phyloP scores from a whole-genome alignment of 768 basidiomycete species.

The Terana coerulea region DNA sequence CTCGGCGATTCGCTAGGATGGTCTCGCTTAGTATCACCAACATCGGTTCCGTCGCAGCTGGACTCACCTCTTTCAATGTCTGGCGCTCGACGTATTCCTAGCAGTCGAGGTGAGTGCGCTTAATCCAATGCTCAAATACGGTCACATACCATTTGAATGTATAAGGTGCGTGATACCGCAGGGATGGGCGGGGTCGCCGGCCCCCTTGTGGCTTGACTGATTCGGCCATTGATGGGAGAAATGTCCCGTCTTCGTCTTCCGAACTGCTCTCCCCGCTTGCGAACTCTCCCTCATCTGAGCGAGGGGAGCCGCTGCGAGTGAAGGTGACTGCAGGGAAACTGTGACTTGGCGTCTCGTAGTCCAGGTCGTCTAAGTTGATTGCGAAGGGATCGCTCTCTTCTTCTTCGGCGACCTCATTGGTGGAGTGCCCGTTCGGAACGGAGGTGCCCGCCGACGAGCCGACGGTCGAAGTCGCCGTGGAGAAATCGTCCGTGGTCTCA shows the following conservation, averaged over 20 bases:
- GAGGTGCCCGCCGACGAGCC: conserved; percentile 40
- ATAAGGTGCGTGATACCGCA: conserved; percentile 53
- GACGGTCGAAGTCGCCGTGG: conserved; percentile 46
- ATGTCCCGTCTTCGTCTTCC: background rate
- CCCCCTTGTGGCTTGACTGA: conserved; percentile 13
- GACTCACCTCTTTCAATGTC: conserved; percentile 75
- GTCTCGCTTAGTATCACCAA: background rate
- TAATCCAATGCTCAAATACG: background rate
- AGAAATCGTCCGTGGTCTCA: conserved; percentile 57
- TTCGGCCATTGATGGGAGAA: background rate
- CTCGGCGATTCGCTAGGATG: conserved; percentile 63
- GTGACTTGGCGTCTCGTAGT: conserved; percentile 26
- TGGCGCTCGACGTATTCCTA: conserved; percentile 91
- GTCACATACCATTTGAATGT: conserved; percentile 89
- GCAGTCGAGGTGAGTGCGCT: conserved; percentile 9
- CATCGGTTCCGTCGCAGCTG: background rate
- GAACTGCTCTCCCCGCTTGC: background rate
- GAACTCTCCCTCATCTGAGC: conserved; percentile 13
- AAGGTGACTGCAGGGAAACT: conserved; percentile 89
- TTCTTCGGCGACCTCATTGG: conserved; percentile 23
- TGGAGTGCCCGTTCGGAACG: conserved; percentile 41
- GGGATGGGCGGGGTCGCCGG: conserved; percentile 22
- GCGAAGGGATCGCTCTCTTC: conserved; percentile 47
- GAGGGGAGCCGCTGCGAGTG: conserved; percentile 41
- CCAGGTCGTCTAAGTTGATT: conserved; percentile 61